Base-by-base conservation (phyloP, 2,329 filamentous ascomycete species). In the Neofusicoccum sp. region DNA sequence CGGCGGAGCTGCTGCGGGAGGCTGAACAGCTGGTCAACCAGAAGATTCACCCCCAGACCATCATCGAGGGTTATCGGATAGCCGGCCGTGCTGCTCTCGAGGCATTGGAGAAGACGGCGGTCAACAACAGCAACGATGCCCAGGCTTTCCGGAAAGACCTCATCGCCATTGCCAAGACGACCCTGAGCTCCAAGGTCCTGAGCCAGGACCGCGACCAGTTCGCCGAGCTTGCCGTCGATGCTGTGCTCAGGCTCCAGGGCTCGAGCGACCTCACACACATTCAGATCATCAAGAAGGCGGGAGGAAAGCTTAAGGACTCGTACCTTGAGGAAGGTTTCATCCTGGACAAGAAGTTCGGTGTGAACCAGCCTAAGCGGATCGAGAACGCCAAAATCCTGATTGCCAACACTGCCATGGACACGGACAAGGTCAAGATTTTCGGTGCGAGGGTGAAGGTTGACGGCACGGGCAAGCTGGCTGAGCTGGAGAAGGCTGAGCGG, bases 401-500 rank as follows among this genome's bases (percentile, higher is more conserved):
- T 24, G 95, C 95, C 65, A 99, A 99, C 80, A 99, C 95, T 51
- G 90, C 93, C 11, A 99, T 99, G 95, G 95, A 99, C 78, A 99
- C 95, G 36, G 95, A 99, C 80, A 99, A 99, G 84, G 91, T 99
- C 81, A 99, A 99, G 85, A 98, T 99, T 71, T 99, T 99, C 70
- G 95, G 95, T 65, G 95, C 95, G 14, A 87, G 93, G 62, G 91
- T 99, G 71, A 98, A 98, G 84, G 95, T 99, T 63, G 90, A 91
- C 68, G 93, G 91, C 33, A 99, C 95, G 3, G 91, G 91, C 75
- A 97, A 98, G 83, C 85, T 99, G 53, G 95, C 95, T n/a, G 95
- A 99, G 71, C 83, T 99, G 59, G 95, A 99, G 78, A 96, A 96
- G 84, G 95, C 95, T 5, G 95, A 98, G 82, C 89, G 91, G 71